Evolutionary conservation across 2,329 filamentous ascomycete genomes (phyloP).

Genomic region (Alternaria hordeiaustralica): DNA sequence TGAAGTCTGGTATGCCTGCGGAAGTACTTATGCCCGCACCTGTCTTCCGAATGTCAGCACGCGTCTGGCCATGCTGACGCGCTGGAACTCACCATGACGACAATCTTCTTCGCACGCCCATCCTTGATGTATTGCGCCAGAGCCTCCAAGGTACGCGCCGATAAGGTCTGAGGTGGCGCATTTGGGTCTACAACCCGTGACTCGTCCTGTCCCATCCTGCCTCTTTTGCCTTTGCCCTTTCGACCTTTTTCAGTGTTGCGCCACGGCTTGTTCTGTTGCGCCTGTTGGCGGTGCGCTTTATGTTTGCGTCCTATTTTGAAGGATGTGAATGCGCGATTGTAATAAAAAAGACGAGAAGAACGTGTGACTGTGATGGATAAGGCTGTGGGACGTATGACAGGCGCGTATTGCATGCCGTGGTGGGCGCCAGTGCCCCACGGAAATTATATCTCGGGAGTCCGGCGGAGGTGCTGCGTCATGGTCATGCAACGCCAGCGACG

Average conservation of each 20-base stretch:
- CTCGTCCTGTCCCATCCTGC: conserved; percentile 85
- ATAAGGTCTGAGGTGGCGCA: conserved; percentile 69
- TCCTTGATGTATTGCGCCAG: conserved; percentile 82
- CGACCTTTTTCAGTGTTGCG: conserved; percentile 37
- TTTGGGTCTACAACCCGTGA: conserved; percentile 74
- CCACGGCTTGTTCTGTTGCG: conserved; percentile 42
- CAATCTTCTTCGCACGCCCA: conserved; percentile 71
- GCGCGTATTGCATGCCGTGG: conserved; percentile 2
- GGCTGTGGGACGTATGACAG: neutral
- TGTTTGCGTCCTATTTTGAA: conserved; percentile 60
- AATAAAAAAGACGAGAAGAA: neutral
- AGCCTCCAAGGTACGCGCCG: conserved; percentile 71
- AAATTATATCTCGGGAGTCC: conserved; percentile 13
- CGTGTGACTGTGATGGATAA: neutral
- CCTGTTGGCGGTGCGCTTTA: conserved; percentile 51
- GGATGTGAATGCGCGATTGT: neutral
- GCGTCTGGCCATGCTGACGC: neutral
- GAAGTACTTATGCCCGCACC: conserved; percentile 86
- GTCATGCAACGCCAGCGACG: neutral
- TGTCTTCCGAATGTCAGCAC: conserved; percentile 55
- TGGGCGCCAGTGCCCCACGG: conserved; percentile 2
- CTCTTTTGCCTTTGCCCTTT: conserved; percentile 31
- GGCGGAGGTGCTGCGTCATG: conserved; percentile 12
- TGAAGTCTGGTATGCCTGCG: conserved; percentile 85
- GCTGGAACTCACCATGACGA: conserved; percentile 71